Base-by-base conservation (phyloP, 257 asterid genomes). In the Gynochthodes officinalis region DNA sequence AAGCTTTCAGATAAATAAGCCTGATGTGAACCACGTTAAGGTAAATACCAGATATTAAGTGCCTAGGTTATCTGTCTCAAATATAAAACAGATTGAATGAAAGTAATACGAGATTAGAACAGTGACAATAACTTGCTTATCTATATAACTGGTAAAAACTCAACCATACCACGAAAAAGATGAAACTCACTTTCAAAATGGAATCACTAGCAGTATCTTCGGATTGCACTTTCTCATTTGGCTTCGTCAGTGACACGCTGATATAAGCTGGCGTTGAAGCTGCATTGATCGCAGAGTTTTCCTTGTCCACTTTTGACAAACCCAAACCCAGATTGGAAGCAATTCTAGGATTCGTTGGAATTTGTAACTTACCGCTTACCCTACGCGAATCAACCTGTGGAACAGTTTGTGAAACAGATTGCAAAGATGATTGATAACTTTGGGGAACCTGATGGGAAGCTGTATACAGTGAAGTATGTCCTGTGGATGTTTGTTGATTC, bases 321-420 rank as follows among this genome's bases (percentile, higher is more conserved):
- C 83, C 81, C 77, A 49, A 61, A 69, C 86, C 81, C 77, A 90
- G 71, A 81, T 75, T 92, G 61, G 97, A 78, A 84, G 91, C 89
- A 82, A 95, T 92, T 88, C 96, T 90, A 67, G 98, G 98, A 84
- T 95, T 95, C 75, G 96, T 92, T 12, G 97, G 98, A 75, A 95
- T 95, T 84, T 95, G 99, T 82, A 90, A 21, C 80, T 88, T 92
- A 84, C 77, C 86, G 86, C 76, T 82, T 71, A 81, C 87, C 83
- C 84, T 89, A 27, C 75, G 85, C 60, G 89, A 64, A 80, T 92
- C 95, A 79, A 79, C 46, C 52, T 80, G 82, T 64, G 83, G 85
- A 58, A 90, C 79, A 78, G 85, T 83, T 76, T 79, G 90, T 25
- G 84, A 62, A 72, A 80, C 82, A 73, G 94, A 75, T 81, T 84